phyloP scores from a whole-genome alignment of 176 grass and related monocot species.

The Typha latifolia region DNA sequence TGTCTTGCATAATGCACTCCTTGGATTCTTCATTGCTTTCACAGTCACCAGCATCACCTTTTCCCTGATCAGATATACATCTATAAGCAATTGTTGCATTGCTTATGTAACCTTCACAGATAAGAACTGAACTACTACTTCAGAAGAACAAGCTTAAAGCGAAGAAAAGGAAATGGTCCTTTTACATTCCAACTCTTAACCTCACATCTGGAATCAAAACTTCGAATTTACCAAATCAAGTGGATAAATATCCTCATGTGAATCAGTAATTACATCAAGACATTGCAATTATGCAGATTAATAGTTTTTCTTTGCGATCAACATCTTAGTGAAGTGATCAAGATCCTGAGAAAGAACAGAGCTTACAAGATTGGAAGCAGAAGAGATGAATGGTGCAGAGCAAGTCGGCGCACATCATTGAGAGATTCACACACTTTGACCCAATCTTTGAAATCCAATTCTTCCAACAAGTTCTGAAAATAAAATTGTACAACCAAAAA shows the following conservation, averaged over 20 bases:
- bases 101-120: background rate
- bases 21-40: conserved; percentile 91
- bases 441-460: conserved; percentile 83
- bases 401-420: conserved; percentile 69
- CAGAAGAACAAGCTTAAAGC: too few relatives aligned
- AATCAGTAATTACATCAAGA: too few relatives aligned
- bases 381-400: conserved; percentile 51
- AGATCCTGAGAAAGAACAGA: background rate
- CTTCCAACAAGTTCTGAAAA: conserved; percentile 40
- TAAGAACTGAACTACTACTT: background rate
- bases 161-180: too few relatives aligned
- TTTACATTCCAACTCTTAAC: too few relatives aligned
- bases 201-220: too few relatives aligned
- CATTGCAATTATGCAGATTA: too few relatives aligned
- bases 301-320: background rate
- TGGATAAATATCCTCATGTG: too few relatives aligned
- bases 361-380: conserved; percentile 58
- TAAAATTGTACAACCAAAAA: background rate
- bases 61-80: conserved; percentile 29
- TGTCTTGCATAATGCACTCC: conserved; percentile 86
- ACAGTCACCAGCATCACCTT: conserved; percentile 53
- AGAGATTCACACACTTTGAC: conserved; percentile 55
- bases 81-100: background rate
- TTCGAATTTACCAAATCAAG: too few relatives aligned
- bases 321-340: background rate